Evolutionary conservation across 331 rosid species (phyloP), one percentile per base, ranked within the genome.

Genomic region (Telfairia occidentalis): DNA sequence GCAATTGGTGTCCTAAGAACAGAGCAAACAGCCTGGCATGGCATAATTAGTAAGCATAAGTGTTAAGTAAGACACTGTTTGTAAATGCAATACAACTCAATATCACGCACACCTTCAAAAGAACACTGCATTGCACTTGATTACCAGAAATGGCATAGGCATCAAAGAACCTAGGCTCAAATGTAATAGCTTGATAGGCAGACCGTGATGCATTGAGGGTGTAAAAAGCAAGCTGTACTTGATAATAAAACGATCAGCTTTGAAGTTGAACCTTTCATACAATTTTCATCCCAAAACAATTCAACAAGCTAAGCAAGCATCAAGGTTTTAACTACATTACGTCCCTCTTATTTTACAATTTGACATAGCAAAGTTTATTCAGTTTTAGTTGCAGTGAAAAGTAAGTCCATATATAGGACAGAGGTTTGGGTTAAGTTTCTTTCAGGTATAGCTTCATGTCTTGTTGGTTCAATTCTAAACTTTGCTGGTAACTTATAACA

Each of bases 1-100:
- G 90, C 70, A 63, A 91, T 73, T 53, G 98, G 92, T 43, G 96
- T 91, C 86, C 93, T 85, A 4, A 94, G 87, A 78, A 91, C 96
- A 75, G 96, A 79, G 83, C 92, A 91, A 75, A 95, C 81, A 71
- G 90, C 97, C 97, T 95, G 83, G 7, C 75, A 69, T 26, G 79
- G 64, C 81, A 85, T 42, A 79, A 73, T 3, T 80, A 6, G 77
- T 66, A 57, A 81, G 88, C 37, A 46, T 48, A 0, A 64, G 32
- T 6, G 54, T n/a, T 21, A 30, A 74, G 74, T n/a, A 75, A 38
- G 42, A 30, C 45, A 77, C 46, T 19, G 4, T 18, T 16, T 59
- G 76, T 16, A 53, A 57, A 40, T 43, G 6, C 32, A 34, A 73
- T 48, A 32, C 48, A 42, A 34, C 65, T 37, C 1, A 60, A 19